Conservation (phyloP, 305 asterid species). For the Plantago coronopus region DNA sequence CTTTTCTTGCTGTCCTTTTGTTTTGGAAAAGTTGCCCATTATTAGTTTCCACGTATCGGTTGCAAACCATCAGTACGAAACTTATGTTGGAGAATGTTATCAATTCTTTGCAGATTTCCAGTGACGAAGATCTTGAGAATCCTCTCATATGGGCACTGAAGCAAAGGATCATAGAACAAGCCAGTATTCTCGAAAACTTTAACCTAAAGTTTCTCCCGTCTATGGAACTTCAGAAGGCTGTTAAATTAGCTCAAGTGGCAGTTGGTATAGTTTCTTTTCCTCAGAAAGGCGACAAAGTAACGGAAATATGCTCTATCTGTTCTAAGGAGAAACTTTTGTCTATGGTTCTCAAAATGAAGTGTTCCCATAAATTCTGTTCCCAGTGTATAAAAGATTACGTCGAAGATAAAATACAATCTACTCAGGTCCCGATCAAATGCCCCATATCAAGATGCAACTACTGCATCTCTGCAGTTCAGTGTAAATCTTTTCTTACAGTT, state of each 20-base stretch:
- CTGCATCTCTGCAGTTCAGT: constrained; percentile 54
- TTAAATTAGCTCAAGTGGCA: constrained; percentile 73
- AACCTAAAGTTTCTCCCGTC: constrained; percentile 46
- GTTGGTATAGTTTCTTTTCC: constrained; percentile 65
- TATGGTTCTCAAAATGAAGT: constrained; percentile 64
- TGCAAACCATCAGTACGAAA: constrained; percentile 5
- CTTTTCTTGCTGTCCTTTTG: too few relatives aligned
- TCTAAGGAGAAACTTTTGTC: constrained; percentile 65
- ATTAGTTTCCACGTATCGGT: not conserved
- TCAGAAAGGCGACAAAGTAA: constrained; percentile 31
- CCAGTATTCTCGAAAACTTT: constrained; percentile 48
- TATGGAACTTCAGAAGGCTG: constrained; percentile 40
- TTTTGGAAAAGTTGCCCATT: too few relatives aligned
- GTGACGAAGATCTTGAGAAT: constrained; percentile 49
- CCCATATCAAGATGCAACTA: constrained; percentile 73
- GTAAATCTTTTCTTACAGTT: constrained; percentile 66
- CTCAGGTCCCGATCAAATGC: constrained; percentile 68
- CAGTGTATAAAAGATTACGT: constrained; percentile 80
- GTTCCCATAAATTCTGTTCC: constrained; percentile 86
- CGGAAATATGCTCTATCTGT: constrained; percentile 73
- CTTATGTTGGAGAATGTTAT: not conserved
- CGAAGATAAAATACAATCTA: constrained; percentile 56
- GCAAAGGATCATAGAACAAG: constrained; percentile 66
- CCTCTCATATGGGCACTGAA: constrained; percentile 69
- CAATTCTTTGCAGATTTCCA: constrained; percentile 44